Percentiles rank a stretch among this genome's conserved stretches.
These are phyloP conservation scores for Neonectria coccinea DNA, from an alignment of 2,329 filamentous ascomycete genomes.

Conservation along the genomic window DNA sequence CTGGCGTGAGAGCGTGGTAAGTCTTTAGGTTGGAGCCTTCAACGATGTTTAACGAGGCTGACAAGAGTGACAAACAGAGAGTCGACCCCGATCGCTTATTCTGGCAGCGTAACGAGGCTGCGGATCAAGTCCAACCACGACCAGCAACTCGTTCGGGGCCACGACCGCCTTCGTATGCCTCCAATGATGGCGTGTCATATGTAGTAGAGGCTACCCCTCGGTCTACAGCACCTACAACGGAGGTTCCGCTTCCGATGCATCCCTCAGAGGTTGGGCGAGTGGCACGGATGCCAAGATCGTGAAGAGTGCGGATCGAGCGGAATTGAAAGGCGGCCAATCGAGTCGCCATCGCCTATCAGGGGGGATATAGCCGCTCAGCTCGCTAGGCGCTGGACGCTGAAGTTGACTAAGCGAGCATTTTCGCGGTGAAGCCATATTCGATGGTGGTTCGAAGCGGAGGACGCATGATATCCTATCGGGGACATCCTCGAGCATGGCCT, in stretches of 20 bases:
- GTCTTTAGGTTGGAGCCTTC: conserved; percentile 48
- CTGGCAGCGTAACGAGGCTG: conserved; percentile 75
- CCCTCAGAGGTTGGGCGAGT: conserved; percentile 58
- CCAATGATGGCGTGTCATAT: conserved; percentile 80
- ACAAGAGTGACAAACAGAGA: conserved; percentile 58
- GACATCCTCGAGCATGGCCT: not conserved
- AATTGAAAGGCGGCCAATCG: not conserved
- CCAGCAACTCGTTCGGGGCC: conserved; percentile 45
- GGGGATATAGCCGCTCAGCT: conserved; percentile 7
- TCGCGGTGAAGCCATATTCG: conserved; percentile 5
- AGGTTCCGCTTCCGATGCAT: conserved; percentile 60
- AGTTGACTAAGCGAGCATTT: conserved; percentile 8
- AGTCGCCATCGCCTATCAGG: not conserved
- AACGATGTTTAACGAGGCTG: conserved; percentile 20
- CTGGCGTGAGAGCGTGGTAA: conserved; percentile 84
- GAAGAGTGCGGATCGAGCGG: not conserved
- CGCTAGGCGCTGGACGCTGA: conserved; percentile 24
- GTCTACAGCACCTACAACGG: conserved; percentile 63
- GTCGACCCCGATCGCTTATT: conserved; percentile 85
- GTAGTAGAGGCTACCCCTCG: conserved; percentile 75
- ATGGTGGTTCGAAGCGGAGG: not conserved
- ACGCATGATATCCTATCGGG: too few relatives aligned
- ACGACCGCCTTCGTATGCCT: conserved; percentile 80
- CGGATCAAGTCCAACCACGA: conserved; percentile 39
- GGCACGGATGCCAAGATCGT: conserved; percentile 33